Conservation (phyloP, 345 rosid genomes). For the Eucalyptus sp. region DNA sequence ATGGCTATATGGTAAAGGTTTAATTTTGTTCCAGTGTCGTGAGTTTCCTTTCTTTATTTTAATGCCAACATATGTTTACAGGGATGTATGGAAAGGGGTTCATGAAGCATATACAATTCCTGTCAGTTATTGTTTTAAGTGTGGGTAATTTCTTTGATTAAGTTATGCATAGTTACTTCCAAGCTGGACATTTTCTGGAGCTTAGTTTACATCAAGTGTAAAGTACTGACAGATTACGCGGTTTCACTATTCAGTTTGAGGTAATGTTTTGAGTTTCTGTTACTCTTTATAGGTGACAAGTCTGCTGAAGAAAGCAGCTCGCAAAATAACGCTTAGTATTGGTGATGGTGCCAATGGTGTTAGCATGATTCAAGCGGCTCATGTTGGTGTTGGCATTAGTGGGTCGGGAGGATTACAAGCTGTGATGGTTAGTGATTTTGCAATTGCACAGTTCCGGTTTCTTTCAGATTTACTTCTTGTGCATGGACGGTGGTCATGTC, state of each 20-base stretch:
- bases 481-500: slow-evolving; percentile 96
- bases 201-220: too few relatives aligned
- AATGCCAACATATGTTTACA: background rate
- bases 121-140: background rate
- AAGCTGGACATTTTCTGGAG: background rate
- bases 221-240: background rate
- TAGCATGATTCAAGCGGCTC: slow-evolving; percentile 99
- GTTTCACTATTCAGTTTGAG: background rate
- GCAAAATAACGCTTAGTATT: slow-evolving; percentile 87
- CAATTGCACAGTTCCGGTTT: slow-evolving; percentile 92
- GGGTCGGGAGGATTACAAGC: slow-evolving; percentile 99
- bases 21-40: background rate
- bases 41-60: background rate
- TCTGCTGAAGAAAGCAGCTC: slow-evolving; percentile 84
- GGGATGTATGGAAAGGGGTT: background rate
- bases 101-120: background rate
- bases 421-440: slow-evolving; percentile 99
- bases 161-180: background rate
- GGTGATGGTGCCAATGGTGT: slow-evolving; percentile 99
- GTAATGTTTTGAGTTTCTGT: background rate
- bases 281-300: slow-evolving; percentile 61
- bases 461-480: slow-evolving; percentile 94
- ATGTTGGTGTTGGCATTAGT: slow-evolving; percentile 95
- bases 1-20: background rate
- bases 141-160: background rate